phyloP scores from a whole-genome alignment of 1,284 basidiomycete species.

The Fomitopsis palustris region DNA sequence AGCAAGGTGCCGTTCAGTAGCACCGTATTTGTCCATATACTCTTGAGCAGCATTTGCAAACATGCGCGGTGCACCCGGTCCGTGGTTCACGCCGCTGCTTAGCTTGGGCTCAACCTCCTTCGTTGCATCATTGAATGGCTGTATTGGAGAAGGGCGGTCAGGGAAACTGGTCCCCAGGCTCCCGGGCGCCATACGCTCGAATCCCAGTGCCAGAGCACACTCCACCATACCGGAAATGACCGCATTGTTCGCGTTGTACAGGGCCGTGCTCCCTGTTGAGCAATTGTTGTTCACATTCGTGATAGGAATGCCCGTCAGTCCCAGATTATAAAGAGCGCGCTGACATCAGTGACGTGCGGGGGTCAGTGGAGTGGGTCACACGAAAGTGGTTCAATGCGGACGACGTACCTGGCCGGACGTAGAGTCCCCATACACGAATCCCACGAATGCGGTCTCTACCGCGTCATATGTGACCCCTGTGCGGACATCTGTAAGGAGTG shows the following conservation, averaged over 20 bases:
- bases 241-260: conserved; percentile 66
- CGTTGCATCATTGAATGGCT: conserved; percentile 41
- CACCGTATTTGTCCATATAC: conserved; percentile 76
- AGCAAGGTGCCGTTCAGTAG: conserved; percentile 65
- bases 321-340: conserved; percentile 83
- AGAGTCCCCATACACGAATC: conserved; percentile 78
- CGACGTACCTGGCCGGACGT: conserved; percentile 69
- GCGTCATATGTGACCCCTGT: conserved; percentile 77
- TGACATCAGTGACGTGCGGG: conserved; percentile 18
- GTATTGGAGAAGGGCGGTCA: conserved; percentile 63
- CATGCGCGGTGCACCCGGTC: conserved; percentile 70
- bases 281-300: conserved; percentile 88
- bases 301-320: conserved; percentile 83
- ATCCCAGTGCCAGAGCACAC: conserved; percentile 81
- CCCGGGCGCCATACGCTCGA: conserved; percentile 85
- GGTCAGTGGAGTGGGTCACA: neutral
- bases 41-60: conserved; percentile 80
- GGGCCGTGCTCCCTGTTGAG: conserved; percentile 73
- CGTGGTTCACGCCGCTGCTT: conserved; percentile 57
- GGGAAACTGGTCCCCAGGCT: conserved; percentile 69
- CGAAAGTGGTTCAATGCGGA: neutral
- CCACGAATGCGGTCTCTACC: conserved; percentile 76
- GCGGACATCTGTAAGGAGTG: neutral
- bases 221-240: conserved; percentile 71
- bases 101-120: conserved; percentile 51